These are phyloP conservation scores for Lentinula detonsa DNA, from an alignment of 768 basidiomycete genomes.

Conservation along the genomic window DNA sequence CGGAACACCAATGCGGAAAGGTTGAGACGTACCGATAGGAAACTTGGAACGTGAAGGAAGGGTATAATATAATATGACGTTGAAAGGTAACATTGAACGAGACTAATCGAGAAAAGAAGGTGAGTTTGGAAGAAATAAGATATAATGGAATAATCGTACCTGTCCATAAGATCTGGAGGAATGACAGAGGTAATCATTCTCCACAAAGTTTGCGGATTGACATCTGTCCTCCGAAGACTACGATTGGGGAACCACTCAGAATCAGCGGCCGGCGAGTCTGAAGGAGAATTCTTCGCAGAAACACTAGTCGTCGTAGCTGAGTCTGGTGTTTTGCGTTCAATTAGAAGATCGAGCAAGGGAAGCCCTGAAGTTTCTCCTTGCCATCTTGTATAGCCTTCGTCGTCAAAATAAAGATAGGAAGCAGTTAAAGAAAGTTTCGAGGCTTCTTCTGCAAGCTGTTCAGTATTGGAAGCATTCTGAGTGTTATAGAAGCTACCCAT, in stretches of 20 bases:
- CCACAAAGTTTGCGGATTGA: conserved; percentile 87
- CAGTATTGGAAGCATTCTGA: conserved; percentile 21
- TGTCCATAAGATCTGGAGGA: conserved; percentile 90
- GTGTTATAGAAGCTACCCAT: conserved; percentile 24
- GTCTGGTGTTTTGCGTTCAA: conserved; percentile 56
- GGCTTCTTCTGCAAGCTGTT: conserved; percentile 50
- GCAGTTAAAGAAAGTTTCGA: conserved; percentile 64
- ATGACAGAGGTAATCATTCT: conserved; percentile 82
- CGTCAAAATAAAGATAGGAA: conserved; percentile 82
- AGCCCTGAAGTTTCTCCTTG: conserved; percentile 92
- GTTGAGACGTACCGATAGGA: conserved; percentile 56
- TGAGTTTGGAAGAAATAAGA: conserved; percentile 7
- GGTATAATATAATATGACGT: conserved; percentile 93
- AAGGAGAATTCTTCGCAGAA: conserved; percentile 7
- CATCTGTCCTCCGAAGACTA: conserved; percentile 63
- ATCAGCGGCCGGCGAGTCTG: conserved; percentile 27
- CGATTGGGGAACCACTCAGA: conserved; percentile 83
- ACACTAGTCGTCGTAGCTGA: conserved; percentile 14
- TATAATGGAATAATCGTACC: conserved; percentile 37
- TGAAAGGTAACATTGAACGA: conserved; percentile 81
- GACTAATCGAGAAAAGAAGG: conserved; percentile 29
- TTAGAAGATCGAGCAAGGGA: conserved; percentile 78
- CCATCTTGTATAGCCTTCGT: conserved; percentile 84
- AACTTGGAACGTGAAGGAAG: conserved; percentile 88
- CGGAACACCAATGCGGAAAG: background rate